These are phyloP conservation scores for Aechmea fasciata DNA, from an alignment of 176 grass and related monocot species.

Conservation along the genomic window DNA sequence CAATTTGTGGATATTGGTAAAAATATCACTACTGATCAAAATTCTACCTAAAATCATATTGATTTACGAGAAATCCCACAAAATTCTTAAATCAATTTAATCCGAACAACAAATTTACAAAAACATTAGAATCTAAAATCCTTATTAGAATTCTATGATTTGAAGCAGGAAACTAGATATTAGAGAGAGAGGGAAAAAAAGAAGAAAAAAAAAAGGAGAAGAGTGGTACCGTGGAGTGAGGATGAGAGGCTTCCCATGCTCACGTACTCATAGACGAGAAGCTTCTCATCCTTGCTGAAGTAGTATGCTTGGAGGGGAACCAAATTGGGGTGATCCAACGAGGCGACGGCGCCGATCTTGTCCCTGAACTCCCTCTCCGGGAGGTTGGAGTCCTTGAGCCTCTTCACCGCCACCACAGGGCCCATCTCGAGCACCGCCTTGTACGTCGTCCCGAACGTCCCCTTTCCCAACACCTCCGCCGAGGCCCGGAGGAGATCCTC, in stretches of 20 bases:
- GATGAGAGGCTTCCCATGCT: conserved; percentile 56
- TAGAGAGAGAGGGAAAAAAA: conserved; percentile 8
- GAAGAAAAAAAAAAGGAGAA: conserved; percentile 4
- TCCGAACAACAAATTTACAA: background rate
- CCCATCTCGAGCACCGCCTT: conserved; percentile 67
- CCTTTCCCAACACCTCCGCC: conserved; percentile 71
- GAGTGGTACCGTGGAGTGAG: conserved; percentile 44
- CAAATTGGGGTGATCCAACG: conserved; percentile 42
- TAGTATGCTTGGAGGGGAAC: conserved; percentile 52
- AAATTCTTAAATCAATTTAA: background rate
- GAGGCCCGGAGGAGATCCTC: conserved; percentile 73
- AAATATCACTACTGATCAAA: no score
- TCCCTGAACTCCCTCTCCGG: conserved; percentile 52
- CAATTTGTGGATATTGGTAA: no score
- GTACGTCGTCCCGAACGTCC: conserved; percentile 59
- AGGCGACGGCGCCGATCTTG: conserved; percentile 26
- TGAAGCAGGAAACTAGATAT: background rate
- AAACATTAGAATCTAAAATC: background rate
- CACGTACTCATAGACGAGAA: conserved; percentile 73
- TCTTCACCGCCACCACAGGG: conserved; percentile 48
- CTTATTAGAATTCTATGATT: background rate
- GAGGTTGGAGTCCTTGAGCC: conserved; percentile 48
- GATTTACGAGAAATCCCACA: no score
- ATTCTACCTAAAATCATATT: no score
- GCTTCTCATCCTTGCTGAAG: conserved; percentile 75